These are phyloP conservation scores for Alternaria gansuensis DNA, from an alignment of 2,329 filamentous ascomycete species.

Conservation along the genomic window DNA sequence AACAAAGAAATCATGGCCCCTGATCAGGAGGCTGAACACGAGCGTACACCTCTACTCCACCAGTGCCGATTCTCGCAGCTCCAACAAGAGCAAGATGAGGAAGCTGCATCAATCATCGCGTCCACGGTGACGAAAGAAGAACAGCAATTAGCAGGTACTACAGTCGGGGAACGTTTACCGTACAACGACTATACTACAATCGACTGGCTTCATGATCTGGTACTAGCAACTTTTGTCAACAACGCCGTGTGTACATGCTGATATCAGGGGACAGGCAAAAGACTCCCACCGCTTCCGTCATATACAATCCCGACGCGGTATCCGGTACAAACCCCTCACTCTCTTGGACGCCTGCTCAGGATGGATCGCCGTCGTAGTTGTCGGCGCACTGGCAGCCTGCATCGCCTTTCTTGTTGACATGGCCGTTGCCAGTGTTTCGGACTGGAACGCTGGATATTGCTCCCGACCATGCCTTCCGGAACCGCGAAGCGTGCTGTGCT, in stretches of 20 bases:
- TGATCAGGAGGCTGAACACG: conserved; percentile 40
- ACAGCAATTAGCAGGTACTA: conserved; percentile 56
- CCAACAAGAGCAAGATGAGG: conserved; percentile 53
- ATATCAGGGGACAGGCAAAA: conserved; percentile 57
- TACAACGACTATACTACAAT: conserved; percentile 71
- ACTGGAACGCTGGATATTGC: conserved; percentile 68
- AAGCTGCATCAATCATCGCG: conserved; percentile 56
- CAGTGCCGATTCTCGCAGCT: conserved; percentile 46
- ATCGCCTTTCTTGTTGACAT: conserved; percentile 66
- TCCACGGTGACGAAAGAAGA: conserved; percentile 61
- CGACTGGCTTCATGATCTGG: conserved; percentile 69
- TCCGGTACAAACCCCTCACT: conserved; percentile 54
- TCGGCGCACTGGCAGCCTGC: conserved; percentile 64
- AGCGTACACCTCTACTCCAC: conserved; percentile 50
- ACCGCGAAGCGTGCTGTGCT: conserved; percentile 61
- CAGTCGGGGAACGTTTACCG: conserved; percentile 64
- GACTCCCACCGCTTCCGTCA: conserved; percentile 63
- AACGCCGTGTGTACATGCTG: not conserved
- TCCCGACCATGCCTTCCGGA: conserved; percentile 55
- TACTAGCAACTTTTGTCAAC: conserved; percentile 30
- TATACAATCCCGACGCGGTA: conserved; percentile 55
- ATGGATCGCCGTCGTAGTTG: conserved; percentile 65
- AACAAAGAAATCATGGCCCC: conserved; percentile 25
- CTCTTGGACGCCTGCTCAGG: conserved; percentile 63
- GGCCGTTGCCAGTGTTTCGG: conserved; percentile 63